A percentile compares a stretch with the other conserved stretches of the same genome.
Conservation (phyloP, 345 rosid genomes). For the Moricandia arvensis region DNA sequence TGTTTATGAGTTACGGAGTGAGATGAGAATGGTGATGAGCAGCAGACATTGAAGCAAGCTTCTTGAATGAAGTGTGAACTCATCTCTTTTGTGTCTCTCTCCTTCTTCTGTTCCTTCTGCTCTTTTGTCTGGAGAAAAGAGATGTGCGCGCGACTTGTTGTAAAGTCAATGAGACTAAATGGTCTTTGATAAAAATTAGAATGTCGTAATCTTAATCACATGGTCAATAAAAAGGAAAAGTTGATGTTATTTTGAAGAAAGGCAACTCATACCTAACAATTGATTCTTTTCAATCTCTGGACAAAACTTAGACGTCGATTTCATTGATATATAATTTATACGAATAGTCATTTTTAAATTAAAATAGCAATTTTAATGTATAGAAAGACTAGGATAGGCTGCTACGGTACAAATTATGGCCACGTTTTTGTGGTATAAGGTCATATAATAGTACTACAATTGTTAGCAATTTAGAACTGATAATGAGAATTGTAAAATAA, state of each 20-base stretch:
- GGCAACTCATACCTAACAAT: conserved; percentile 6
- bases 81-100: conserved; percentile 38
- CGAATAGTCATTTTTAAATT: neutral
- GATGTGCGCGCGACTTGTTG: conserved; percentile 3
- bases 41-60: conserved; percentile 56
- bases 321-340: conserved; percentile 2
- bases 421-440: conserved; percentile 1
- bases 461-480: neutral
- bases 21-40: conserved; percentile 47
- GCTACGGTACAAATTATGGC: neutral
- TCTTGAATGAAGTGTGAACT: conserved; percentile 44
- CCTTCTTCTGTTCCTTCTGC: neutral
- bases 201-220: conserved; percentile 12
- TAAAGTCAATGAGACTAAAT: conserved; percentile 26
- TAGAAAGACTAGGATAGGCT: neutral
- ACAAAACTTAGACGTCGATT: neutral
- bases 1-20: conserved; percentile 21
- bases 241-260: neutral
- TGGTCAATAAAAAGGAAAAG: conserved; percentile 29
- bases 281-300: neutral
- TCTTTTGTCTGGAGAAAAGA: conserved; percentile 25
- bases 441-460: neutral
- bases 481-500: neutral
- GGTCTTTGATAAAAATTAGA: neutral
- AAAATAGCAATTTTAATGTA: neutral